These are phyloP conservation scores for Megacollybia marginata DNA, from an alignment of 768 basidiomycete species.

Conservation along the genomic window DNA sequence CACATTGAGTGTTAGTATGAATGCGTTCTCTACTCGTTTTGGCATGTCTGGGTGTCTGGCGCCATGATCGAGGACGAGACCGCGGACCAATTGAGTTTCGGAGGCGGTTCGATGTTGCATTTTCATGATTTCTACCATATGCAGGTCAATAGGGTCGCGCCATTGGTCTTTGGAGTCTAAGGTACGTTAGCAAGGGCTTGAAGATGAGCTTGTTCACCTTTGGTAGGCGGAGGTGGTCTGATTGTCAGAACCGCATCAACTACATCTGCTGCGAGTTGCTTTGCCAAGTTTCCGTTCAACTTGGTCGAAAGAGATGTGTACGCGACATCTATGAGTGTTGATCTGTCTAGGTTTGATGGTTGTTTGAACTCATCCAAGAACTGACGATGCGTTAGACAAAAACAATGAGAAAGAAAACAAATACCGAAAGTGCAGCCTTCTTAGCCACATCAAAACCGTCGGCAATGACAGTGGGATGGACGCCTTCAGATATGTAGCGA, in stretches of 20 bases:
- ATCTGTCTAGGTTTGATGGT: slow-evolving; percentile 69
- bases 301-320: slow-evolving; percentile 96
- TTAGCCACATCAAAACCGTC: slow-evolving; percentile 97
- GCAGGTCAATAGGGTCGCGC: slow-evolving; percentile 90
- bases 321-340: slow-evolving; percentile 89
- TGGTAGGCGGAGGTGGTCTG: slow-evolving; percentile 55
- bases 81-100: slow-evolving; percentile 92
- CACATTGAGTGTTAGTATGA: slow-evolving; percentile 91
- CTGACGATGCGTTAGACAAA: slow-evolving; percentile 29
- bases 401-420: slow-evolving; percentile 19
- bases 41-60: slow-evolving; percentile 99
- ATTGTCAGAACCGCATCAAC: slow-evolving; percentile 94
- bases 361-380: slow-evolving; percentile 92
- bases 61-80: slow-evolving; percentile 95
- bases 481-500: slow-evolving; percentile 95
- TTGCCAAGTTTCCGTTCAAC: slow-evolving; percentile 73
- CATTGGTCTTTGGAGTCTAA: slow-evolving; percentile 61
- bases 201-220: slow-evolving; percentile 28
- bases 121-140: slow-evolving; percentile 99
- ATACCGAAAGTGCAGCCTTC: slow-evolving; percentile 83
- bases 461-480: slow-evolving; percentile 92
- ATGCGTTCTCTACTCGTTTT: slow-evolving; percentile 94
- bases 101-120: slow-evolving; percentile 99
- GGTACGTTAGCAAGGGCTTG: slow-evolving; percentile 4
- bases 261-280: slow-evolving; percentile 83